A percentile compares a stretch with the other conserved stretches of the same genome.
Conservation (phyloP, 2,329 filamentous ascomycete genomes). For the Nothophoma quercina region DNA sequence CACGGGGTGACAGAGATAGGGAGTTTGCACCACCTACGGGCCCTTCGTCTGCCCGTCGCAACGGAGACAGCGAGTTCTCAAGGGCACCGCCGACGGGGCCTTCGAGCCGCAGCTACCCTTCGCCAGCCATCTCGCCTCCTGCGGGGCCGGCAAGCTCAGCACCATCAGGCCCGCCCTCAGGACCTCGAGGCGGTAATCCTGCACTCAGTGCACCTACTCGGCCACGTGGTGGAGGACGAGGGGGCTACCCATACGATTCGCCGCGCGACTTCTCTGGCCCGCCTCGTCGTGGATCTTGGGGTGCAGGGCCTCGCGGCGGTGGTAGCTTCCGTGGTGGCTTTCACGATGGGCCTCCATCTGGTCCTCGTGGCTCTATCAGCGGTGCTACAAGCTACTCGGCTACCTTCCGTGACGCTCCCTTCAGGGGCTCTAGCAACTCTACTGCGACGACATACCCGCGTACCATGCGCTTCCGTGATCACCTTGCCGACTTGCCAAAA, state of each 20-base stretch:
- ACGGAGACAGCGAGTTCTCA: constrained; percentile 45
- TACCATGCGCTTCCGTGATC: constrained; percentile 55
- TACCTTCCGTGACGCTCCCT: constrained; percentile 51
- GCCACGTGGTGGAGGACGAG: constrained; percentile 51
- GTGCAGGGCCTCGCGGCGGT: constrained; percentile 41
- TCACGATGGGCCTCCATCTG: constrained; percentile 41
- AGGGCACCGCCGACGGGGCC: constrained; percentile 52
- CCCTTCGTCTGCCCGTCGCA: constrained; percentile 46
- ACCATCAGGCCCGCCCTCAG: constrained; percentile 44
- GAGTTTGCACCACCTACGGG: constrained; percentile 50
- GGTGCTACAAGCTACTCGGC: constrained; percentile 43
- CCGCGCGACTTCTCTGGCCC: constrained; percentile 45
- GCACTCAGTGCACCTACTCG: constrained; percentile 51
- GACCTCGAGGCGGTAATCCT: constrained; percentile 46
- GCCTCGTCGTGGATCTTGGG: constrained; percentile 48
- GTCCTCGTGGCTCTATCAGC: constrained; percentile 41
- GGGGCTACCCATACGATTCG: constrained; percentile 51
- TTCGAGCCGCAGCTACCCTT: constrained; percentile 45
- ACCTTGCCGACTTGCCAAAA: constrained; percentile 54
- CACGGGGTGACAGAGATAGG: constrained; percentile 43
- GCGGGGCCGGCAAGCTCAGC: constrained; percentile 45
- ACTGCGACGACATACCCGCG: constrained; percentile 57
- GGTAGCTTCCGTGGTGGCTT: constrained; percentile 31
- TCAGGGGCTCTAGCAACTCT: constrained; percentile 53
- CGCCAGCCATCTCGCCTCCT: constrained; percentile 51